A percentile compares a stretch with the other conserved stretches of the same genome.
Evolutionary conservation across 2,329 filamentous ascomycete species (phyloP).

Genomic region (Coleophoma eucalyptorum): DNA sequence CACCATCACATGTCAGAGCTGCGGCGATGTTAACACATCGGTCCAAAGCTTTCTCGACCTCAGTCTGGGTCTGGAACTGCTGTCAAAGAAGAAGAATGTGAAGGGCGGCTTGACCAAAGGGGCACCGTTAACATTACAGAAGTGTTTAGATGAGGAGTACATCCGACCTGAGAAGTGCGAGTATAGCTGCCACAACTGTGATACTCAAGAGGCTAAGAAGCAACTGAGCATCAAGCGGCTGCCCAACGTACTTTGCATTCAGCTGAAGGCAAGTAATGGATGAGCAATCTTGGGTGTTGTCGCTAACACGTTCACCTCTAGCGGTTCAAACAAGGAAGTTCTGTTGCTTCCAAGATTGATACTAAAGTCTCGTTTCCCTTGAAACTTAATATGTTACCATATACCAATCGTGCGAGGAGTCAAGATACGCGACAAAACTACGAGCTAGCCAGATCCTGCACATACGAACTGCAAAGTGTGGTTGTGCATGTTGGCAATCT

Average conservation of each 20-base stretch:
- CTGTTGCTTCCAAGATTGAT: constrained; percentile 81
- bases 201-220: constrained; percentile 75
- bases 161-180: constrained; percentile 84
- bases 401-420: constrained; percentile 65
- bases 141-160: constrained; percentile 82
- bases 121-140: constrained; percentile 54
- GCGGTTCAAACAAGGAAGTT: constrained; percentile 72
- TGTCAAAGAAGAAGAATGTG: constrained; percentile 60
- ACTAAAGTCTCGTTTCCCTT: constrained; percentile 82
- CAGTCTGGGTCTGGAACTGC: constrained; percentile 77
- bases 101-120: constrained; percentile 32
- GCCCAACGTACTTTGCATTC: constrained; percentile 86
- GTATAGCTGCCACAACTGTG: constrained; percentile 81
- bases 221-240: constrained; percentile 80
- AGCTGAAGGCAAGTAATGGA: constrained; percentile 67
- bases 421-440: constrained; percentile 45
- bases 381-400: constrained; percentile 85
- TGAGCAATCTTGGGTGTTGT: not conserved
- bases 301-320: constrained; percentile 22
- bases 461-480: constrained; percentile 84
- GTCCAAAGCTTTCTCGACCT: constrained; percentile 90
- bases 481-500: constrained; percentile 93
- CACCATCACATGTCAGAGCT: constrained; percentile 87
- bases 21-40: constrained; percentile 75
- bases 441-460: constrained; percentile 61